Conservation (phyloP, 441 rosid species). For the Adansonia madagascariensis region DNA sequence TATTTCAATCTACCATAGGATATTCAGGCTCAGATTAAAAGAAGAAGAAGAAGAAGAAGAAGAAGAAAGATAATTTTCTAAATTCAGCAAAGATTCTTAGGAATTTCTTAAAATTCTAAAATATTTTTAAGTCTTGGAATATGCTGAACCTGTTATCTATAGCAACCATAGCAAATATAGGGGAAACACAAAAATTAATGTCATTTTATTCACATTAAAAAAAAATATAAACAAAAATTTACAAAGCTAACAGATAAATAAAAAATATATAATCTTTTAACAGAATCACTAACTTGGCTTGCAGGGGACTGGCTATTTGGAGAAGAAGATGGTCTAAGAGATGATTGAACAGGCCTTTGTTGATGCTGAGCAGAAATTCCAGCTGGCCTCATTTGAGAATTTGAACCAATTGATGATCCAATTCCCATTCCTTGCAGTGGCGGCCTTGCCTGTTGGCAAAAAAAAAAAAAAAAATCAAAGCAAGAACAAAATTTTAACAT, state of each 20-base stretch:
- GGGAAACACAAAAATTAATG: not conserved
- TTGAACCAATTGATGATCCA: slow-evolving; percentile 58
- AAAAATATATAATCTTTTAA: not conserved
- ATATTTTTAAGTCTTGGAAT: too few relatives aligned
- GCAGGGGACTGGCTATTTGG: slow-evolving; percentile 56
- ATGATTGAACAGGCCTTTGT: slow-evolving; percentile 68
- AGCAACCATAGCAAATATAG: not conserved
- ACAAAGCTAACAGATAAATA: not conserved
- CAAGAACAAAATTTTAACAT: slow-evolving; percentile 11
- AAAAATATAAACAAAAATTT: not conserved
- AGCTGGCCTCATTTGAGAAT: slow-evolving; percentile 68
- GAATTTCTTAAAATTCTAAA: not conserved
- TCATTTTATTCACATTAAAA: not conserved
- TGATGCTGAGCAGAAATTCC: slow-evolving; percentile 70
- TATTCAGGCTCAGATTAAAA: not conserved
- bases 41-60: not conserved
- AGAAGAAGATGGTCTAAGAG: slow-evolving; percentile 63
- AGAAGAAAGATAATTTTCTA: not conserved
- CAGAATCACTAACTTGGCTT: slow-evolving; percentile 59
- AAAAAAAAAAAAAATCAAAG: slow-evolving; percentile 7
- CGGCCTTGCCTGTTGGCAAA: slow-evolving; percentile 47
- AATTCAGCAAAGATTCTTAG: not conserved
- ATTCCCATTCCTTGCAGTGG: slow-evolving; percentile 61
- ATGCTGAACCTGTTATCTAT: not conserved
- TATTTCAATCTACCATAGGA: not conserved